Evolutionary conservation across 192 early-diverging fungal species (phyloP).

Genomic region (Gamsiella multidivaricata): DNA sequence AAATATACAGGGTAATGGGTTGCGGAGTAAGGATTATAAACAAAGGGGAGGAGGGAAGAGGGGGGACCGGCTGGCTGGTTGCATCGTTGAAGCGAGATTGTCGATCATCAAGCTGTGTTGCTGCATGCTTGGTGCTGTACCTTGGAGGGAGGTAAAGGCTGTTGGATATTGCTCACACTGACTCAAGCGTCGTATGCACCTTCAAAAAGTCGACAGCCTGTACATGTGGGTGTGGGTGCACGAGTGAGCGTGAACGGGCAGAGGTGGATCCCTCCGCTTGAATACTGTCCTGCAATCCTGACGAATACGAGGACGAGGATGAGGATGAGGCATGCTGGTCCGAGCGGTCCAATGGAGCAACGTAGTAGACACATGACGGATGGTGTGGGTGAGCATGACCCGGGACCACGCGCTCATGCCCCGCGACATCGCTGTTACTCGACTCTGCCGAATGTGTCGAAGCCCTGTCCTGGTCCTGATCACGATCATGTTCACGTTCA

Average conservation of each 20-base stretch:
- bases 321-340: slow-evolving; percentile 1
- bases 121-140: no score
- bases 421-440: slow-evolving; percentile 21
- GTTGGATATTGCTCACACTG: no score
- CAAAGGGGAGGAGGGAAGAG: no score
- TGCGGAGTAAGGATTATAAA: no score
- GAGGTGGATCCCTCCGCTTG: not conserved
- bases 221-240: not conserved
- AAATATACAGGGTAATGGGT: no score
- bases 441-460: slow-evolving; percentile 16
- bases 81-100: no score
- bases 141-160: no score
- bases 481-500: not conserved
- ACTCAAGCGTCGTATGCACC: no score
- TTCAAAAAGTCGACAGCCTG: slow-evolving; percentile 24
- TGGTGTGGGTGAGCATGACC: slow-evolving; percentile 26
- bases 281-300: not conserved
- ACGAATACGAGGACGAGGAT: not conserved
- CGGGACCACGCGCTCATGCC: slow-evolving; percentile 11
- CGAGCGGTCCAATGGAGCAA: not conserved
- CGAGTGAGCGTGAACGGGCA: not conserved
- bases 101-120: no score
- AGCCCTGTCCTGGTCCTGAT: not conserved
- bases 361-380: slow-evolving; percentile 24
- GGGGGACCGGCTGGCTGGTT: no score